Percentiles rank a stretch among this genome's conserved stretches.
Evolutionary conservation across 1,139 yeast species (phyloP).

Genomic region (Pichia inconspicua): DNA sequence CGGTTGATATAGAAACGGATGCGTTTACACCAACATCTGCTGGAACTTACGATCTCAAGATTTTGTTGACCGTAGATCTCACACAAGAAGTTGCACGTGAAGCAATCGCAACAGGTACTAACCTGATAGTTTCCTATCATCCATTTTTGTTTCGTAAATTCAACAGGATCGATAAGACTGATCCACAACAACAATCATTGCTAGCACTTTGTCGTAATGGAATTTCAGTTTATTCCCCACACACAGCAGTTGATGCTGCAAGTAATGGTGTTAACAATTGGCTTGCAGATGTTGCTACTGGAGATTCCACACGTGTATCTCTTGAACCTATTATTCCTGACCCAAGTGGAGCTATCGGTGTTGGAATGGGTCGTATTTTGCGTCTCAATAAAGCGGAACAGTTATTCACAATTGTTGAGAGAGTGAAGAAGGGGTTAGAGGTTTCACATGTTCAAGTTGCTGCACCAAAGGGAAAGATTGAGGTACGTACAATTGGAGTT

Average conservation of each 20-base stretch:
- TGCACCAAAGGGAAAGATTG: conserved; percentile 24
- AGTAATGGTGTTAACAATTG: conserved; percentile 90
- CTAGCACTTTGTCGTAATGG: conserved; percentile 65
- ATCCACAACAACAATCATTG: conserved; percentile 73
- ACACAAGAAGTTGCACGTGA: conserved; percentile 82
- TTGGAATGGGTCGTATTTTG: conserved; percentile 82
- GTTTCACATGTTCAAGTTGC: conserved; percentile 63
- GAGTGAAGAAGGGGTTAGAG: conserved; percentile 48
- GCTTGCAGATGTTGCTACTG: conserved; percentile 57
- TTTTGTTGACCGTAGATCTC: conserved; percentile 75
- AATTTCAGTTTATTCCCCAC: conserved; percentile 88
- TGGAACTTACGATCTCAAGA: conserved; percentile 27
- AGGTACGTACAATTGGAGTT: conserved; percentile 56
- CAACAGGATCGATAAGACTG: conserved; percentile 50
- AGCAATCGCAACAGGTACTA: conserved; percentile 48
- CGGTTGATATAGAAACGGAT: conserved; percentile 12
- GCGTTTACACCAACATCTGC: conserved; percentile 5
- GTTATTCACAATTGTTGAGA: conserved; percentile 42
- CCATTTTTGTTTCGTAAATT: conserved; percentile 91
- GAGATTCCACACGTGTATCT: neutral
- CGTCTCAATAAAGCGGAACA: conserved; percentile 37
- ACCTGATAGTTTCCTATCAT: conserved; percentile 77
- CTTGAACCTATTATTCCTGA: conserved; percentile 33
- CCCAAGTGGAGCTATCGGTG: conserved; percentile 30
- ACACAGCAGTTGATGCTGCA: conserved; percentile 93